Evolutionary conservation across 805 yeast species (phyloP), one percentile per base, ranked within the genome.

Genomic region (Kurtzmaniella fragi): DNA sequence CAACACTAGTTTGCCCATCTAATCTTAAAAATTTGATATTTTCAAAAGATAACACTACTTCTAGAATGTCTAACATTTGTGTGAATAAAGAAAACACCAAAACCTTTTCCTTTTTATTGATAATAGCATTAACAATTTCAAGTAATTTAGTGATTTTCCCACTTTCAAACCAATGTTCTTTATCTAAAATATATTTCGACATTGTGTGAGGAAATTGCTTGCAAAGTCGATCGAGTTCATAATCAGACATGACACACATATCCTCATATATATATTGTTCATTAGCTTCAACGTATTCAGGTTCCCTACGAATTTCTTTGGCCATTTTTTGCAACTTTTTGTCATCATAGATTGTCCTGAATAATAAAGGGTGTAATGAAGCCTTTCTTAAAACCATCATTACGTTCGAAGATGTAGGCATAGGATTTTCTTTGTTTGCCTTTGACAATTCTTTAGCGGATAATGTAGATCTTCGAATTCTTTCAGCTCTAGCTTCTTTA

Each of bases 1-100:
- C 96, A 40, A 93, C 99, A 11, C 90, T 73, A 0, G 99, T 93
- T 42, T 75, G 75, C n/a, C 99, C 99, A 56, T 93, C 99, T 42
- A 93, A 65, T 46, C 99, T 71, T 34, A 91, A 62, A 57, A 86
- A 93, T 47, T 82, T 78, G 57, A 84, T 75, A 13, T 75, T 71
- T 53, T 80, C 62, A 28, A 77, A 64, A 5, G 84, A 75, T 41
- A 93, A 62, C 4, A 86, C 85, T 40, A 69, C 64, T 57, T 93
- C 99, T 34, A 93, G 64, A 45, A 93, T 84, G 59, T 93, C 97
- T 48, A 93, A 70, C 43, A 89, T 80, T 62, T 88, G 96, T 1
- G 99, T 93, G 61, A 93, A 93, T 44, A 91, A 78, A 2, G 98
- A 90, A 56, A 93, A 93, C 4, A 93, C 71, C 42, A 93, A 67